A percentile compares a stretch with the other conserved stretches of the same genome.
These are phyloP conservation scores for Thielaviopsis euricoi DNA, from an alignment of 2,329 filamentous ascomycete genomes.

Conservation along the genomic window DNA sequence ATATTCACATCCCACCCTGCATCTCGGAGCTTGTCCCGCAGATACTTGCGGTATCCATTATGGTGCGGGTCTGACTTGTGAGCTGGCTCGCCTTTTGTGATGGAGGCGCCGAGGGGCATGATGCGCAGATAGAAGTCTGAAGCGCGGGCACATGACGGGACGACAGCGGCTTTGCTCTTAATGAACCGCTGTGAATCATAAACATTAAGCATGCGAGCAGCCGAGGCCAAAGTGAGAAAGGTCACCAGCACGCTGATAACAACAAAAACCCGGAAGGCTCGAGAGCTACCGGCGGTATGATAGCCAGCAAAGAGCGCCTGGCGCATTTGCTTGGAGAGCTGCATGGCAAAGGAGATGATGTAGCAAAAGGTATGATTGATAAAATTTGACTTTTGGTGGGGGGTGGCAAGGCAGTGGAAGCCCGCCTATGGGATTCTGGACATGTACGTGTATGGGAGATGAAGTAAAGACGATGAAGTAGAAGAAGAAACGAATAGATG, in stretches of 20 bases:
- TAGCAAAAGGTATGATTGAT: neutral
- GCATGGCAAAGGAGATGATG: neutral
- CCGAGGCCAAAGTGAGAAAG: neutral
- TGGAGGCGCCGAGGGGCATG: constrained; percentile 22
- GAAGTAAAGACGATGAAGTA: too few species aligned
- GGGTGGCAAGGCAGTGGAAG: neutral
- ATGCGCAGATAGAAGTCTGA: constrained; percentile 15
- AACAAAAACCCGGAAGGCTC: neutral
- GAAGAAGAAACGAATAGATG: too few species aligned
- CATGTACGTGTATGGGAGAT: neutral
- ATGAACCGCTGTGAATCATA: neutral
- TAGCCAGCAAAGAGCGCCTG: neutral
- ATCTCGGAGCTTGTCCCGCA: constrained; percentile 17
- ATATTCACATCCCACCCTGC: constrained; percentile 21
- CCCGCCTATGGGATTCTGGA: neutral
- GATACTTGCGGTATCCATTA: constrained; percentile 23
- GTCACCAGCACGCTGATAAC: neutral
- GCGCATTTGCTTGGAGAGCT: neutral
- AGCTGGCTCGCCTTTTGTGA: constrained; percentile 19
- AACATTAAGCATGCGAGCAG: neutral
- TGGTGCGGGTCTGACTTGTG: constrained; percentile 1
- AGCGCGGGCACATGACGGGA: neutral
- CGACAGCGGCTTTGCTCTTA: neutral
- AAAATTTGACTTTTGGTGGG: neutral
- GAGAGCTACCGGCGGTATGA: neutral